Base-by-base conservation (phyloP, 2,329 filamentous ascomycete genomes). In the Ophiocordyceps camponoti-floridani region DNA sequence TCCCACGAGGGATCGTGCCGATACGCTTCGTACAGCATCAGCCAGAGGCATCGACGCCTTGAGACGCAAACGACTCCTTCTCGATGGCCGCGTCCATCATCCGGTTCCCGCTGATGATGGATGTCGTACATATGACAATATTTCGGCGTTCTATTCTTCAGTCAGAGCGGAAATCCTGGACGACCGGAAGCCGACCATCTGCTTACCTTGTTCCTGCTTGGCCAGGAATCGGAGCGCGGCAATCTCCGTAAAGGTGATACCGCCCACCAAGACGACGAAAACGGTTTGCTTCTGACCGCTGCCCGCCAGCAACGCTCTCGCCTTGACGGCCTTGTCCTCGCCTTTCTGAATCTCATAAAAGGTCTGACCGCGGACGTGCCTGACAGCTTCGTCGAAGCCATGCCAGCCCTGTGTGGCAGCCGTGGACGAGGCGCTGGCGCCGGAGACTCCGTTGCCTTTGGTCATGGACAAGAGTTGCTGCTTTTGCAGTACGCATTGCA, bases 181-280 rank as follows among this genome's bases (percentile, higher is more conserved):
- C 9, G 12, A 6, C 5, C 14, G 6, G 40, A 11, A 19, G 14
- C 14, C 8, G 18, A 41, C 9, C 8, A 11, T 5, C 10, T 38
- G n/a, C 67, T 52, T 57, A 78, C 77, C 73, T 69, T 84, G 75
- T 77, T 91, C 80, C 61, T 89, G 80, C 57, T 79, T 79, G 10
- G 84, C 85, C 52, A 98, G 82, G 58, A 94, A 96, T 45, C 93
- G 74, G 57, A 98, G 60, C 18, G 93, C 91, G 38, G 93, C 87
- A 58, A 98, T 89, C 63, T 98, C 91, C 0, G 91, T 89, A 57
- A 93, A 94, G 0, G 87, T 95, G 45, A 98, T 84, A 2, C 91
- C 93, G n/a, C 91, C 91, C 16, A 98, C 67, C 62, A 96, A 96
- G 53, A 96, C 94, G n/a, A 98, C 80, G 56, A 95, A 84, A 1